Evolutionary conservation across 257 asterid species (phyloP), one percentile per base, ranked within the genome.

Genomic region (Prunella vulgaris): DNA sequence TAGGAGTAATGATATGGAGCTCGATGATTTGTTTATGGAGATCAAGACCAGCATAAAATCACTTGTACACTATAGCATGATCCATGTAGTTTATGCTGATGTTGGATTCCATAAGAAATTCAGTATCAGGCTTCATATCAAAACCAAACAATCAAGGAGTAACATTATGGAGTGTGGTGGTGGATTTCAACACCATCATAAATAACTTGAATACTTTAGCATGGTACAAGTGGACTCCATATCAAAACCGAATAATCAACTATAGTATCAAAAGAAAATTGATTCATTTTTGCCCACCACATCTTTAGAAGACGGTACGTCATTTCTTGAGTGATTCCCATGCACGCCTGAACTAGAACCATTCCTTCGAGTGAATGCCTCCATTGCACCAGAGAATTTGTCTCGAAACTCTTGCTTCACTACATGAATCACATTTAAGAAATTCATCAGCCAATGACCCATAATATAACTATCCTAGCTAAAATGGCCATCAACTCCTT

Each of bases 381-480:
- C 89, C 24, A 81, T 82, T 60, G 85, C 82, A 69, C 85, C 94
- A 17, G 89, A 74, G 69, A 85, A 78, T 77, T 76, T 80, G 25
- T 85, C 92, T 32, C 88, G 84, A 54, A 71, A 57, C 59, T 84
- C 95, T 66, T 72, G 90, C 75, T 81, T 89, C 87, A 82, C 97
- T 89, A 61, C 14, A 75, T 37, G 35, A 72, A 4, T 68, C 42
- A 62, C 18, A 38, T 14, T 25, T 71, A 0, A 51, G n/a, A 44
- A 51, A n/a, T 37, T 63, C 73, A 44, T 72, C 74, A 77, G 69
- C 35, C 40, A 28, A 27, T 46, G 14, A 33, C 38, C 7, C 10
- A n/a, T 5, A 5, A 33, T 33, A 7, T 33, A 33, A 33, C 7
- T 40, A 22, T 71, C 14, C 63, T 18, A 18, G 68, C 69, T 46